Evolutionary conservation across 2,329 filamentous ascomycete species (phyloP).

Genomic region (Sporothrix protearum): DNA sequence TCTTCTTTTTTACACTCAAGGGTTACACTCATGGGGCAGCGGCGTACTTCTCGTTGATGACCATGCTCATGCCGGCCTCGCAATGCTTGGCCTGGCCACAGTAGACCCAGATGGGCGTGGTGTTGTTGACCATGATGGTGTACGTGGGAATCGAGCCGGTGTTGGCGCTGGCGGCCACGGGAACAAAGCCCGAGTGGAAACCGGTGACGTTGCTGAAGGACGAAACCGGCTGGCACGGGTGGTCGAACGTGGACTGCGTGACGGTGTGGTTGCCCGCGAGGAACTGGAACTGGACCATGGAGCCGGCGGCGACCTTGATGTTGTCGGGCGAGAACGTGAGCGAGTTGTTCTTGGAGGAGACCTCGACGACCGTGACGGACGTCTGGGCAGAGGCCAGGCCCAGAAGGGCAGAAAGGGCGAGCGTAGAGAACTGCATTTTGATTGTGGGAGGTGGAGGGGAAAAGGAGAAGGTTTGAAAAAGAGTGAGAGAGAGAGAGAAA

Average conservation of each 20-base stretch:
- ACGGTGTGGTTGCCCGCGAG: conserved; percentile 70
- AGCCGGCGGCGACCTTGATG: conserved; percentile 59
- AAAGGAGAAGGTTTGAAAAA: conserved; percentile 20
- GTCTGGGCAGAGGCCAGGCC: conserved; percentile 42
- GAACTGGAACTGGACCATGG: conserved; percentile 66
- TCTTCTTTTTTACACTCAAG: too few species aligned
- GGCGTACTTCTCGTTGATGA: conserved; percentile 69
- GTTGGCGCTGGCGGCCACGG: conserved; percentile 51
- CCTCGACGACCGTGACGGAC: conserved; percentile 58
- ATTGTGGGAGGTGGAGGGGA: conserved; percentile 30
- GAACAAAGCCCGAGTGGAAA: conserved; percentile 66
- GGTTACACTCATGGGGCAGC: background rate
- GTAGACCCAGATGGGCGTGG: conserved; percentile 73
- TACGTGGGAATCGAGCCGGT: conserved; percentile 60
- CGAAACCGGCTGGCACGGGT: conserved; percentile 30
- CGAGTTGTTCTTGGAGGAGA: conserved; percentile 46
- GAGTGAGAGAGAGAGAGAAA: background rate
- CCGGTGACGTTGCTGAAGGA: conserved; percentile 53
- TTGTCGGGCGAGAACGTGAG: conserved; percentile 64
- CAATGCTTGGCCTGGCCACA: conserved; percentile 74
- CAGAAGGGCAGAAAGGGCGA: conserved; percentile 47
- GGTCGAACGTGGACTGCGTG: conserved; percentile 66
- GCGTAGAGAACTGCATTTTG: conserved; percentile 53
- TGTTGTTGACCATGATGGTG: conserved; percentile 65
- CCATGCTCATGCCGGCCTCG: conserved; percentile 69